Evolutionary conservation across 73 alveolate genomes (phyloP).

Genomic region (Paramecium caudatum): DNA sequence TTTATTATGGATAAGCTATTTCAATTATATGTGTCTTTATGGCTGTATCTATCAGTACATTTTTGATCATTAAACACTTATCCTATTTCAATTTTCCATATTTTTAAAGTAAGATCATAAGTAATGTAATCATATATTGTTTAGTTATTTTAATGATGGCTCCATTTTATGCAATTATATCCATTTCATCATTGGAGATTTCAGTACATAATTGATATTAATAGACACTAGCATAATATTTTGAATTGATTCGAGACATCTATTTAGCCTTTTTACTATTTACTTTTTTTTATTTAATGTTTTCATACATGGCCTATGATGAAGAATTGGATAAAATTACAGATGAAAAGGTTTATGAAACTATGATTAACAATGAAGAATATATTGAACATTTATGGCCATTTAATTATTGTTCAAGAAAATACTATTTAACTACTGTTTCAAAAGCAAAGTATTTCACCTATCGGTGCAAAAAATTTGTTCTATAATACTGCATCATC

Average conservation of each 20-base stretch:
- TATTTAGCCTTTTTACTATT: conserved; percentile 70
- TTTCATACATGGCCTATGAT: conserved; percentile 76
- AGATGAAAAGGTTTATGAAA: conserved; percentile 75
- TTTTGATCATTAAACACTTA: background rate
- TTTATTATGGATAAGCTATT: conserved; percentile 9
- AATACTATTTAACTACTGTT: conserved; percentile 42
- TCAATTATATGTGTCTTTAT: background rate
- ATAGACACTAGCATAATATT: conserved; percentile 68
- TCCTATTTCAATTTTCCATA: conserved; percentile 45
- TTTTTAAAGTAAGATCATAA: conserved; percentile 50
- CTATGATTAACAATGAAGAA: conserved; percentile 70
- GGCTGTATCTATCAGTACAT: background rate
- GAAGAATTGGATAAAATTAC: conserved; percentile 15
- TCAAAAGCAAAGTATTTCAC: conserved; percentile 77
- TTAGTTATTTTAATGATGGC: conserved; percentile 74
- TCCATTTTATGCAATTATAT: conserved; percentile 72
- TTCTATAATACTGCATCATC: conserved; percentile 63
- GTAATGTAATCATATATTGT: background rate
- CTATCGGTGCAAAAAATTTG: conserved; percentile 75
- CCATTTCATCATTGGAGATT: conserved; percentile 56
- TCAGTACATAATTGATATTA: conserved; percentile 55
- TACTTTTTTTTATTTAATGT: conserved; percentile 75
- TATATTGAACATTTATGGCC: conserved; percentile 72
- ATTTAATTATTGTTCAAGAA: conserved; percentile 68
- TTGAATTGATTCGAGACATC: conserved; percentile 70